phyloP scores from a whole-genome alignment of 1,139 yeast species.

The Pneumocystis wakefieldiae region DNA sequence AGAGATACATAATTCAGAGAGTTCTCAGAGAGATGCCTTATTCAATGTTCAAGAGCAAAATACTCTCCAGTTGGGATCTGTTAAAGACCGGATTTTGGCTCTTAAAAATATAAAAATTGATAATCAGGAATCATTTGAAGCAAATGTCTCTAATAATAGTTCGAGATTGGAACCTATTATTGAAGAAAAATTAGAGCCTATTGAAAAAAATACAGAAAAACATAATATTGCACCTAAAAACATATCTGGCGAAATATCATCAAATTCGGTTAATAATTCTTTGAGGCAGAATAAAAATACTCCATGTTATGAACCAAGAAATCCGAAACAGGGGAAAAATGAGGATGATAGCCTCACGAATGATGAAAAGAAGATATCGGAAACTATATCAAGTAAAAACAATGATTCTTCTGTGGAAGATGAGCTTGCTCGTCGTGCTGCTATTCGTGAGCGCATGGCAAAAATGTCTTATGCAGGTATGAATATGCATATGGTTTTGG shows the following conservation, averaged over 20 bases:
- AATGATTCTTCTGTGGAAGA: neutral
- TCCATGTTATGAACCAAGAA: neutral
- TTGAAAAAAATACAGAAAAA: neutral
- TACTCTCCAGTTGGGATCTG: neutral
- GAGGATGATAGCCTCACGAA: neutral
- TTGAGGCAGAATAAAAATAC: neutral
- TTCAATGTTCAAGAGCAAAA: neutral
- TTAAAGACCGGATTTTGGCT: neutral
- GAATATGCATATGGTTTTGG: slow-evolving; percentile 39
- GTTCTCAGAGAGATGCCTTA: neutral
- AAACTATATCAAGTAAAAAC: neutral
- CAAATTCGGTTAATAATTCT: neutral
- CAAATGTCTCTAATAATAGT: neutral
- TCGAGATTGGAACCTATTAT: neutral
- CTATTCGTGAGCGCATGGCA: slow-evolving; percentile 88
- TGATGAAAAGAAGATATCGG: neutral
- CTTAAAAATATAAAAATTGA: neutral
- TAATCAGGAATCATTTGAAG: neutral
- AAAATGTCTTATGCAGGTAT: slow-evolving; percentile 72
- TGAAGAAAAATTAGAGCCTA: no score
- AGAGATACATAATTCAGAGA: neutral
- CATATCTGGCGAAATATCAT: neutral
- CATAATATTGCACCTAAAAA: neutral
- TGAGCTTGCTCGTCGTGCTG: slow-evolving; percentile 42
- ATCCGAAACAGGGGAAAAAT: neutral